Evolutionary conservation across 345 rosid species (phyloP), one percentile per base, ranked within the genome.

Genomic region (Dipteronia sinensis): DNA sequence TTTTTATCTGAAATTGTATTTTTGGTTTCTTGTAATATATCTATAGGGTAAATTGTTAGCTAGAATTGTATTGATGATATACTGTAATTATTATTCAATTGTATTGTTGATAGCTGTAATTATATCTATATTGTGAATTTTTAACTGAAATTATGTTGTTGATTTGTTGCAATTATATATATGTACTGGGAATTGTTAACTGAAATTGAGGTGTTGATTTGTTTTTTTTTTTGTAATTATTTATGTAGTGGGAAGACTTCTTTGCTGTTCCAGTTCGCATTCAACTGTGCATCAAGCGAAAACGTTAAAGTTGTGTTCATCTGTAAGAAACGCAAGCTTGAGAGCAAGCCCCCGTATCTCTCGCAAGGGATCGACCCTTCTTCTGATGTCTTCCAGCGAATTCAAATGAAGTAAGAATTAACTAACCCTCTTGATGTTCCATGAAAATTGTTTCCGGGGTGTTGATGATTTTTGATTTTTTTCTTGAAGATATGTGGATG

Each of bases 211-310:
- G 6, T 31, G 38, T 31, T 31, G 6, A 34, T 34, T 34, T 34
- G 6, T 34, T 58, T 7, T 8, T 46, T 10, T 46, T 17, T 3
- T n/a, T 56, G 64, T 59, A 20, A 8, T n/a, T 58, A 46, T 46
- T 1, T 20, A 12, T 75, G 72, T 87, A 95, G 98, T 76, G 98
- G 98, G 73, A 93, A 95, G 78, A 93, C 98, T 58, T 93, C 98
- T 61, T 67, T 95, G 67, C 87, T 91, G 10, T 89, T 95, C 82
- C 98, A 95, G 82, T 91, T 85, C 29, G 97, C 98, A 27, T 72
- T 83, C 80, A 95, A 91, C 61, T 71, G 80, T 1, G 91, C 95
- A 19, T 62, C 68, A 31, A 12, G 38, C 56, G 56, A 72, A 56
- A 68, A 61, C 67, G 76, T 73, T 40, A 73, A 81, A 2, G 98